Evolutionary conservation across 2,329 filamentous ascomycete species (phyloP).

Genomic region (Peltaster fructicola): DNA sequence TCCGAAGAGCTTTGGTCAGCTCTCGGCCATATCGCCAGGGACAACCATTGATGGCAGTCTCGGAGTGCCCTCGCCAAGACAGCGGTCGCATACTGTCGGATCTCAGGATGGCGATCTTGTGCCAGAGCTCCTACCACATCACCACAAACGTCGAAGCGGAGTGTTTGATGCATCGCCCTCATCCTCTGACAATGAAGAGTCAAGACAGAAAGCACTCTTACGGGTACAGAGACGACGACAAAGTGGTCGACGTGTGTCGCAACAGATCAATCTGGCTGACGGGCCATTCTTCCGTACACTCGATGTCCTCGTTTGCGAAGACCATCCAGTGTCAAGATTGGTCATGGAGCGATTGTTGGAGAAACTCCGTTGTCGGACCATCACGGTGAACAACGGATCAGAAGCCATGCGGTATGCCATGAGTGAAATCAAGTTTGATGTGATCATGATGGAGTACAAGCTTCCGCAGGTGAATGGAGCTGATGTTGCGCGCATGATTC

Average conservation of each 20-base stretch:
- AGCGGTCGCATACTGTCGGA: conserved; percentile 79
- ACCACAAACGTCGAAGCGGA: conserved; percentile 83
- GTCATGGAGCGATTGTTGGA: conserved; percentile 98
- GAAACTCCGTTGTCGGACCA: conserved; percentile 84
- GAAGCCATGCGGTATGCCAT: conserved; percentile 88
- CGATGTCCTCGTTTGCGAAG: conserved; percentile 91
- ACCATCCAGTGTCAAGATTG: conserved; percentile 88
- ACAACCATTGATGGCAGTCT: no score
- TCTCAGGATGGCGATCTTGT: conserved; percentile 80
- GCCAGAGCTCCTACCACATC: conserved; percentile 43
- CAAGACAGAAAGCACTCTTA: conserved; percentile 74
- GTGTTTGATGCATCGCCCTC: conserved; percentile 94
- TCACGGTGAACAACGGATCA: conserved; percentile 74
- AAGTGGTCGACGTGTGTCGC: conserved; percentile 81
- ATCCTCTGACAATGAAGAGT: conserved; percentile 91
- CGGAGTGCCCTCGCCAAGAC: conserved; percentile 45
- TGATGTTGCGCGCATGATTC: conserved; percentile 92
- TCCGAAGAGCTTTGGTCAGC: no score
- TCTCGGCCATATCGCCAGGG: no score
- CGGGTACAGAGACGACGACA: conserved; percentile 89
- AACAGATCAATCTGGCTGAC: conserved; percentile 73
- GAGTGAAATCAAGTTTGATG: conserved; percentile 95
- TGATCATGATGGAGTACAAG: conserved; percentile 96
- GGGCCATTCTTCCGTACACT: conserved; percentile 76
- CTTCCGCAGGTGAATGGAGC: conserved; percentile 87